phyloP scores from a whole-genome alignment of 495 filamentous ascomycete species.

The Collariella sp. region DNA sequence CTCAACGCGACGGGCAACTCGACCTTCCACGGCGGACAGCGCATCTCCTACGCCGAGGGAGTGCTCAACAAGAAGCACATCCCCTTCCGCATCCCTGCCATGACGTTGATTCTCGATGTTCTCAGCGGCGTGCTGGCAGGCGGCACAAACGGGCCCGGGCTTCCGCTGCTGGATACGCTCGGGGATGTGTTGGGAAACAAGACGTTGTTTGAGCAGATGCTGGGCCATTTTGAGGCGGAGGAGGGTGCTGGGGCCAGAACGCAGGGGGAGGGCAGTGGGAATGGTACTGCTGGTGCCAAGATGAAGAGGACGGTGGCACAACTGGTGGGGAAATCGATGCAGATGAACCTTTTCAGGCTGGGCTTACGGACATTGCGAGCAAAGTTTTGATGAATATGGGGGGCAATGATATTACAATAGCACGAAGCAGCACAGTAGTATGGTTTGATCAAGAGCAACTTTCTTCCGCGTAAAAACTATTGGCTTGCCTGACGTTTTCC shows the following conservation, averaged over 20 bases:
- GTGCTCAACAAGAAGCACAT: conserved; percentile 39
- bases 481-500: too few relatives aligned
- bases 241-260: neutral
- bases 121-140: conserved; percentile 20
- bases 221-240: neutral
- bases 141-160: conserved; percentile 10
- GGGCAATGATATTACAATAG: too few relatives aligned
- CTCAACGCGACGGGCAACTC: conserved; percentile 36
- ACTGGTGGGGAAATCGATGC: neutral
- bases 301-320: neutral
- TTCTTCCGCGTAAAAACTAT: too few relatives aligned
- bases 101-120: conserved; percentile 30
- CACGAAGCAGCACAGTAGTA: too few relatives aligned
- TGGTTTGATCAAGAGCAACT: too few relatives aligned
- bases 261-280: neutral
- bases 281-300: neutral
- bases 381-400: neutral
- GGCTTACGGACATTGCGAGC: neutral
- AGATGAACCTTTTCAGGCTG: neutral
- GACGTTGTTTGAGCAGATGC: conserved; percentile 5
- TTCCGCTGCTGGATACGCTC: neutral
- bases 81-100: conserved; percentile 28
- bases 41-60: conserved; percentile 37
- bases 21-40: conserved; percentile 35
- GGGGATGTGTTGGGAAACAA: neutral